Evolutionary conservation across 768 basidiomycete genomes (phyloP).

Genomic region (Boletus rex-veris): DNA sequence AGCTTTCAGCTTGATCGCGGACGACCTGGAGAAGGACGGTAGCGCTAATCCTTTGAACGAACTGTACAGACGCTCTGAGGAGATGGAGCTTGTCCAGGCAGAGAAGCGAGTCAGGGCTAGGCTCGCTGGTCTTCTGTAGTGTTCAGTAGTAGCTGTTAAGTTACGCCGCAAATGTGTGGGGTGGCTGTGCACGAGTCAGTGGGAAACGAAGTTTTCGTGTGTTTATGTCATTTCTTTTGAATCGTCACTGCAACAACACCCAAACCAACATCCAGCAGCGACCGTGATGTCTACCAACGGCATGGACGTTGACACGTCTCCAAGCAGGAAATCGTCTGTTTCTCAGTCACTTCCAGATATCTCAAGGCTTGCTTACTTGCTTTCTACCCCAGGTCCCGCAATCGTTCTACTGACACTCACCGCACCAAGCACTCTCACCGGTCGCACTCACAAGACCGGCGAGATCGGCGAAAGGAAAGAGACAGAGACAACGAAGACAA

Average conservation of each 20-base stretch:
- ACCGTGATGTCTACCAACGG: constrained; percentile 45
- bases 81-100: constrained; percentile 52
- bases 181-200: constrained; percentile 24
- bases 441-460: constrained; percentile 61
- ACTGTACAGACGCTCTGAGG: constrained; percentile 48
- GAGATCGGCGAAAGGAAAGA: constrained; percentile 42
- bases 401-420: constrained; percentile 74
- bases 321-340: constrained; percentile 58
- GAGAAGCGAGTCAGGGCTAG: constrained; percentile 56
- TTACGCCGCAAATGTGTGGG: background rate
- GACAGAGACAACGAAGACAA: constrained; percentile 57
- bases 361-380: constrained; percentile 3
- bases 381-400: constrained; percentile 50
- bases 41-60: constrained; percentile 51
- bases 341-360: constrained; percentile 12
- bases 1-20: constrained; percentile 50
- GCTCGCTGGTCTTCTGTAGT: constrained; percentile 38
- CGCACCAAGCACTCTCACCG: constrained; percentile 69
- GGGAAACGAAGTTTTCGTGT: constrained; percentile 34
- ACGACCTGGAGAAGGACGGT: constrained; percentile 33
- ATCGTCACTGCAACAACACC: constrained; percentile 4
- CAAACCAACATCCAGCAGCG: constrained; percentile 7
- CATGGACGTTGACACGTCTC: constrained; percentile 64
- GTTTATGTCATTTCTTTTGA: constrained; percentile 23
- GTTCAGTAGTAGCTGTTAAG: no score